Conservation (phyloP, 2,329 filamentous ascomycete species). For the Golovinomyces cichoracearum region DNA sequence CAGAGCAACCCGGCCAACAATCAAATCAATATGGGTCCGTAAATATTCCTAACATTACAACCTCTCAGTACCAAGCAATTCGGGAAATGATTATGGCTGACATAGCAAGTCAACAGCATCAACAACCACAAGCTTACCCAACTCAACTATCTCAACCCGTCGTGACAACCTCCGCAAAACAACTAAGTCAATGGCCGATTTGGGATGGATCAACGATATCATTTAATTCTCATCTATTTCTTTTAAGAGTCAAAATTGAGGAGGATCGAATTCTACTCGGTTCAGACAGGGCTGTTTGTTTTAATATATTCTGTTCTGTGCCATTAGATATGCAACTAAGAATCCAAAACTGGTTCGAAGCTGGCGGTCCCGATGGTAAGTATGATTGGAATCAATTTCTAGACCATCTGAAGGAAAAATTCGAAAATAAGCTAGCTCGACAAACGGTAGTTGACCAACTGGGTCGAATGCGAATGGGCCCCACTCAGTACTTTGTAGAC, state of each 20-base stretch:
- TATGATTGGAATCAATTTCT: background rate
- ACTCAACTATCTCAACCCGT: too few relatives aligned
- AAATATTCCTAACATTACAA: background rate
- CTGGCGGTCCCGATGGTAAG: background rate
- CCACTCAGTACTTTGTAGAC: background rate
- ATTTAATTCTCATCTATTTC: background rate
- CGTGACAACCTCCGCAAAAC: too few relatives aligned
- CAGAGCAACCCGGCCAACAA: background rate
- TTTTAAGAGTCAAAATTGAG: background rate
- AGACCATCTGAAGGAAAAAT: background rate
- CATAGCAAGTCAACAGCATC: background rate
- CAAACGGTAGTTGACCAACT: background rate
- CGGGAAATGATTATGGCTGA: background rate
- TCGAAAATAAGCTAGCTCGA: background rate
- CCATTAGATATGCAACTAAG: background rate
- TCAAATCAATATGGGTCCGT: background rate
- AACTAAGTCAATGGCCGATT: too few relatives aligned
- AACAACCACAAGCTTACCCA: background rate
- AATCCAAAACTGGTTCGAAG: background rate
- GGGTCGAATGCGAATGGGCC: background rate
- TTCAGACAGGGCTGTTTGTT: background rate
- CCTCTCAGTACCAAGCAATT: background rate
- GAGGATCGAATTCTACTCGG: background rate
- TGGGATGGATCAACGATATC: background rate
- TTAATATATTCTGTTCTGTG: background rate